Evolutionary conservation across 1,284 basidiomycete genomes (phyloP), one percentile per base, ranked within the genome.

Genomic region (Sporisorium exsertum): DNA sequence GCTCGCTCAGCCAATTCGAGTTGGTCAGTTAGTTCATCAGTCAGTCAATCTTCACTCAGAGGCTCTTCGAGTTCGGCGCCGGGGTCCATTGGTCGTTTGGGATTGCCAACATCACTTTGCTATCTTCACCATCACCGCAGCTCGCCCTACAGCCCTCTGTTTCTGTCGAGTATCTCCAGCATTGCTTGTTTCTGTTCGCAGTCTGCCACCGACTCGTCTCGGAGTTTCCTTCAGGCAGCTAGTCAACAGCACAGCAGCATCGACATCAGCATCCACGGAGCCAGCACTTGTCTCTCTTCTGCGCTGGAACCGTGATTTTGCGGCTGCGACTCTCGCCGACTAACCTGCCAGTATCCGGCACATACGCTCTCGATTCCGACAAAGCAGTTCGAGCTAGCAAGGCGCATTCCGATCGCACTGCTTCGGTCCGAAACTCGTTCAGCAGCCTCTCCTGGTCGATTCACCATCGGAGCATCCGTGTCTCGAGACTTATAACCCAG

Each of bases 1-100:
- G 24, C 15, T 42, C 35, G 57, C 57, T 51, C 46, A 58, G 45
- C 55, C 54, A 27, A 32, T 35, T 52, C 37, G 35, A 49, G 42
- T 53, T 32, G 29, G 64, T 51, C 58, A 56, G 64, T 61, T 54
- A 64, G 49, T 58, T 33, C 37, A 7, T 40, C 45, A 59, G 55
- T 54, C 58, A 61, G 54, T 29, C 33, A 53, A 42, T 33, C 42
- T 45, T 60, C 47, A 49, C 43, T 32, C 16, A 42, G 20, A 43
- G 15, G 29, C 24, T 32, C 18, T 33, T 37, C 33, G 40, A 47
- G 46, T 47, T 29, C 29, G 18, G 47, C 47, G 27, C 47, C 27
- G 49, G 49, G 49, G 49, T 50, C 49, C 49, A 50, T 29, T 32
- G 29, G 29, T 32, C 27, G 27, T 50, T 13, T 32, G 49, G 47